phyloP scores from a whole-genome alignment of 176 grass and related monocot species.

The Puya raimondii region DNA sequence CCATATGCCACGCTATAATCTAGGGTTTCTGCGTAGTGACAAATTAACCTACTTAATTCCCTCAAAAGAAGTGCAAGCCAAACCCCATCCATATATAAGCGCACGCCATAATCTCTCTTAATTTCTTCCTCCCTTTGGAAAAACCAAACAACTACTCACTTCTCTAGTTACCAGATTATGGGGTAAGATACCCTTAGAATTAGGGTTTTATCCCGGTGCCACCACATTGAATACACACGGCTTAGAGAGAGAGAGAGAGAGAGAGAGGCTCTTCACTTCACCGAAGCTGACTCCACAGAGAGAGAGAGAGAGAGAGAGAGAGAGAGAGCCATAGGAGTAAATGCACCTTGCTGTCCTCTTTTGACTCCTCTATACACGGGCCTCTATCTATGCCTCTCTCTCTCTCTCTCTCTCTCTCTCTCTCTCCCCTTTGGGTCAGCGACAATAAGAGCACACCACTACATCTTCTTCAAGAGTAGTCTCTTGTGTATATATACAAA shows the following conservation, averaged over 20 bases:
- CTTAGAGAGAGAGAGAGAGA: conserved; percentile 8
- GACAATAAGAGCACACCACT: not conserved
- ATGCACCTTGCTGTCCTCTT: conserved; percentile 49
- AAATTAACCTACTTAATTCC: no score
- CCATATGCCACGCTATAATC: no score
- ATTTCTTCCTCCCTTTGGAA: not conserved
- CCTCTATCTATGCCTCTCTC: not conserved
- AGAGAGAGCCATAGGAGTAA: conserved; percentile 30
- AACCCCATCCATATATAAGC: not conserved
- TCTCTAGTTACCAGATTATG: not conserved
- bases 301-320: not conserved
- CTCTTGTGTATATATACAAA: conserved; percentile 20
- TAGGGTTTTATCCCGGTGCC: conserved; percentile 29
- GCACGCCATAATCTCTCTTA: not conserved
- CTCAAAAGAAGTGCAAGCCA: no score
- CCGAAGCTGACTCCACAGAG: conserved; percentile 44
- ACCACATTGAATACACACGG: conserved; percentile 36
- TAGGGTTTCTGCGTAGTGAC: no score
- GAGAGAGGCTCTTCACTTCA: conserved; percentile 27
- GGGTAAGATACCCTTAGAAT: not conserved
- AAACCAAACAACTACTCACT: not conserved
- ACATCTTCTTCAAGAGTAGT: not conserved
- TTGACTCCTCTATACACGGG: conserved; percentile 21
- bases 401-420: not conserved
- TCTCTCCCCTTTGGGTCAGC: not conserved